Evolutionary conservation across 768 basidiomycete species (phyloP), one percentile per base, ranked within the genome.

Genomic region (Antrodiella citrinella): DNA sequence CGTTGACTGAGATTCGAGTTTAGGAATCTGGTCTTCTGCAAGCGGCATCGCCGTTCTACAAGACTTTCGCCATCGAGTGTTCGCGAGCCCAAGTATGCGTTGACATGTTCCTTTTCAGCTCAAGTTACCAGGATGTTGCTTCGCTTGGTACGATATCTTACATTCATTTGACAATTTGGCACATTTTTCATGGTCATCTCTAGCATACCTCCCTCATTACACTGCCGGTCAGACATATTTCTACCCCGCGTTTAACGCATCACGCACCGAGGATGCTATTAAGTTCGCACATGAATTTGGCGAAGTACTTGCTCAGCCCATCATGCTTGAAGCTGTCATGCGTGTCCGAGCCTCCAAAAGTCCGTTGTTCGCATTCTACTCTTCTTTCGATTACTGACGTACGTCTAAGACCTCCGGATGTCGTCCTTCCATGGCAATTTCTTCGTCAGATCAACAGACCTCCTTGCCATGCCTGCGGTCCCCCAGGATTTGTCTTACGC

Each of bases 241-340:
- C 65, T 99, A 98, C 66, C 96, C 95, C 38, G 92, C 92, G 3
- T 99, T 99, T 76, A 98, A 94, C 61, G 96, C 96, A 10, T 80
- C 81, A 2, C 80, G 92, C 40, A 79, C 91, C 2, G 96, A 99
- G 65, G 96, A 99, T 62, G 96, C 96, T 2, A 76, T 96, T 69
- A 98, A 98, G 69, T 98, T 99, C 61, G 94, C 95, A 1, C 93
- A 95, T 56, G 96, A 98, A 63, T 94, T 98, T 60, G 92, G 93
- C 19, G 83, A 89, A 59, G 88, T 96, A 3, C 65, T 99, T 49
- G 88, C 93, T 9, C 90, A 85, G 75, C 91, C 93, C 3, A 90
- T 98, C 59, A 94, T 92, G 77, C 72, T 98, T 56, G 96, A 99
- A 67, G 93, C 91, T 19, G 91, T 99, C 49, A 97, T 96, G 76